A percentile compares a stretch with the other conserved stretches of the same genome.
phyloP scores from a whole-genome alignment of 305 asterid species.

The Fraxinus greggii region DNA sequence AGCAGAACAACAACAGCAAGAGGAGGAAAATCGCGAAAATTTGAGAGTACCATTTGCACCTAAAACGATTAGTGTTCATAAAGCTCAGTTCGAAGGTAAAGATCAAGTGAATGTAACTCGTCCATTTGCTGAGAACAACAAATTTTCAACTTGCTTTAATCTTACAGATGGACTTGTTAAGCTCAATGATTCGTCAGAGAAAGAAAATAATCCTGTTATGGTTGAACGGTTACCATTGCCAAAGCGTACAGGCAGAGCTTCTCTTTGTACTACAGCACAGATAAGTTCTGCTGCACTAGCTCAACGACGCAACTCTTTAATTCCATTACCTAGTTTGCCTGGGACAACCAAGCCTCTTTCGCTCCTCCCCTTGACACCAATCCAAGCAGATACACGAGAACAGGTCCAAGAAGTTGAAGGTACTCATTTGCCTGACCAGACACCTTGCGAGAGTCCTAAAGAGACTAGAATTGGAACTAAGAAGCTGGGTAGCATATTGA shows the following conservation, averaged over 20 bases:
- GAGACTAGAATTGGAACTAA: conserved; percentile 35
- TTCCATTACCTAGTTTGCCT: conserved; percentile 58
- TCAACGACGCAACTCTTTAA: conserved; percentile 67
- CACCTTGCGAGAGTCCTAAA: conserved; percentile 56
- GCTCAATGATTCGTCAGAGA: conserved; percentile 42
- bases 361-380: conserved; percentile 45
- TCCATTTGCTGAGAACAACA: conserved; percentile 46
- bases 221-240: conserved; percentile 50
- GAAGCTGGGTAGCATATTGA: conserved; percentile 46
- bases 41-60: conserved; percentile 59
- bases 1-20: conserved; percentile 64
- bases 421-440: conserved; percentile 47
- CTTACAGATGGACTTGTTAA: conserved; percentile 33
- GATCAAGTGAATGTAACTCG: conserved; percentile 32
- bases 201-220: conserved; percentile 62
- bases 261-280: conserved; percentile 56
- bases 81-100: conserved; percentile 2
- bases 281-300: conserved; percentile 37
- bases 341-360: conserved; percentile 44
- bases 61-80: conserved; percentile 33
- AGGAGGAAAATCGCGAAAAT: conserved; percentile 46
- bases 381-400: conserved; percentile 38
- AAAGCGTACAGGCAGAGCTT: conserved; percentile 63
- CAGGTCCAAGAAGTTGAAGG: conserved; percentile 30
- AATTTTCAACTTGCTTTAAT: conserved; percentile 42